Conservation (phyloP, 129 eudicot genomes). For the Oenanthe sinensis region DNA sequence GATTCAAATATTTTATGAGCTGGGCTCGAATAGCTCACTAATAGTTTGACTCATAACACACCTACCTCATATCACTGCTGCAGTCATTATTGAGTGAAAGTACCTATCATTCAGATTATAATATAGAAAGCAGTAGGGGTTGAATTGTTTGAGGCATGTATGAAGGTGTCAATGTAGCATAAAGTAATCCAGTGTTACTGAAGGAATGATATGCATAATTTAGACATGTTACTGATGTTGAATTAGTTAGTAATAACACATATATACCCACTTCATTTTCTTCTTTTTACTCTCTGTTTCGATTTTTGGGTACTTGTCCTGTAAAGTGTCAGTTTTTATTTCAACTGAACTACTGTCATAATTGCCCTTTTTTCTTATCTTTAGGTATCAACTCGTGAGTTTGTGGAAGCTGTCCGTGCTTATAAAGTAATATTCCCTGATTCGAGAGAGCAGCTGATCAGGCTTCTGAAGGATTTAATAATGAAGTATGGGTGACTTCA, state of each 20-base stretch:
- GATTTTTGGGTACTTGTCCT: neutral
- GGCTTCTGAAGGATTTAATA: slow-evolving; percentile 59
- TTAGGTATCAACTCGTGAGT: slow-evolving; percentile 82
- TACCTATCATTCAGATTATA: neutral
- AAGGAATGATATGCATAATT: neutral
- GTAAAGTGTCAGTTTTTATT: neutral
- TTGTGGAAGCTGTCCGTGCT: slow-evolving; percentile 87
- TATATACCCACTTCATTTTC: neutral
- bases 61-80: neutral
- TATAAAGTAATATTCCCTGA: slow-evolving; percentile 80
- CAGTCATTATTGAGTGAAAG: neutral
- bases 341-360: slow-evolving; percentile 4
- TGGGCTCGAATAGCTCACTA: no score
- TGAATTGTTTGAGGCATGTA: neutral
- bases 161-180: neutral
- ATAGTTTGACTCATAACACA: no score
- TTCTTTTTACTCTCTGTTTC: neutral
- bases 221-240: neutral
- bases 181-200: neutral
- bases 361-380: slow-evolving; percentile 13
- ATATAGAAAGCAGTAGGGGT: neutral
- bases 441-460: slow-evolving; percentile 69
- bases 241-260: neutral
- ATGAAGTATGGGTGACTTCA: slow-evolving; percentile 32
- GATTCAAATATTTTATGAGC: no score